phyloP scores from a whole-genome alignment of 305 asterid species.

The Ilex paraguariensis region DNA sequence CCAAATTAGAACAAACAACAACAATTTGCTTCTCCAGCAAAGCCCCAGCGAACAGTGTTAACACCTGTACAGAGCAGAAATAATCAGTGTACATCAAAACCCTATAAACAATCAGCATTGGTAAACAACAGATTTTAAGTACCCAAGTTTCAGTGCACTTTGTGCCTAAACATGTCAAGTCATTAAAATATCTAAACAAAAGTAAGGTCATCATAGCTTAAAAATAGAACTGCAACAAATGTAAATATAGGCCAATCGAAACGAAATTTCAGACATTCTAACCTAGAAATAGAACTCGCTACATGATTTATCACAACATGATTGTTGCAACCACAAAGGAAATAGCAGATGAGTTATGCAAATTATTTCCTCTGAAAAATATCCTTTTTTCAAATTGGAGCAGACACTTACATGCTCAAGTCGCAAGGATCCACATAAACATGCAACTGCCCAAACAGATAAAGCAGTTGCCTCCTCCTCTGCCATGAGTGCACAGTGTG shows the following conservation, averaged over 20 bases:
- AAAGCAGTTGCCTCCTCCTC: constrained; percentile 98
- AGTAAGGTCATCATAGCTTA: no score
- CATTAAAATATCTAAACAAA: no score
- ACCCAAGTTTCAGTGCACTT: background rate
- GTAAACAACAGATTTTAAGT: background rate
- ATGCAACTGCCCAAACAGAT: constrained; percentile 94
- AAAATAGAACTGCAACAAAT: no score
- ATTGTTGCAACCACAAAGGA: background rate
- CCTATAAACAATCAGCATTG: background rate
- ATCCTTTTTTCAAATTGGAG: background rate
- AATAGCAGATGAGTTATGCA: background rate
- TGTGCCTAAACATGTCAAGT: no score
- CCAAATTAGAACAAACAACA: constrained; percentile 86
- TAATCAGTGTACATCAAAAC: constrained; percentile 4
- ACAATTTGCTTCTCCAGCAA: constrained; percentile 93
- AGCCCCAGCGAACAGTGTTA: constrained; percentile 81
- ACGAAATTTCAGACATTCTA: no score
- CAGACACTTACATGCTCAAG: constrained; percentile 75
- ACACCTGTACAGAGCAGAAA: constrained; percentile 49
- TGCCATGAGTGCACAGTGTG: constrained; percentile 75
- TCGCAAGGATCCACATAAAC: constrained; percentile 92
- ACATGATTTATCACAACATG: background rate
- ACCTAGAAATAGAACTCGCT: background rate
- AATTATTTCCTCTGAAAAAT: background rate
- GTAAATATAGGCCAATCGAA: no score